Percentiles rank a stretch among this genome's conserved stretches.
These are phyloP conservation scores for Suillus lakei DNA, from an alignment of 768 basidiomycete species.

Conservation along the genomic window DNA sequence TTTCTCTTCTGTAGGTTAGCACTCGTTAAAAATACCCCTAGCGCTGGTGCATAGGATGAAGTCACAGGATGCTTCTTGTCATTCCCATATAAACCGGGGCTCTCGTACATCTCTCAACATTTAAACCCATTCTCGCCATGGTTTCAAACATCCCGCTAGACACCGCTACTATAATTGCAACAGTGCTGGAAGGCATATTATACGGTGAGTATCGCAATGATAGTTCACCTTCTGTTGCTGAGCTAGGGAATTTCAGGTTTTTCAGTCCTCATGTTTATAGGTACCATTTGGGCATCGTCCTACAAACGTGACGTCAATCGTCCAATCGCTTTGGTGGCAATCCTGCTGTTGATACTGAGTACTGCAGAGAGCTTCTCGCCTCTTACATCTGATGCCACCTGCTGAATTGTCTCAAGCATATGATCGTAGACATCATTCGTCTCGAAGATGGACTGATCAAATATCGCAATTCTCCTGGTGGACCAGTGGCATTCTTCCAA, in stretches of 20 bases:
- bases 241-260: conserved; percentile 21
- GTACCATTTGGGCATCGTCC: conserved; percentile 22
- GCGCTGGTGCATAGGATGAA: not conserved
- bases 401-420: conserved; percentile 13
- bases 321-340: conserved; percentile 20
- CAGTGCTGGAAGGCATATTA: conserved; percentile 28
- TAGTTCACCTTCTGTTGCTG: not conserved
- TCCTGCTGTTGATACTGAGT: conserved; percentile 24
- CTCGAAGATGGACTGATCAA: conserved; percentile 26
- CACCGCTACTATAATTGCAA: conserved; percentile 27
- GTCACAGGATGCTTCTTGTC: not conserved
- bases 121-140: not conserved
- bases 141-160: conserved; percentile 18
- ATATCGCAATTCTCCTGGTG: conserved; percentile 25
- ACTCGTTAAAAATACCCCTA: not conserved
- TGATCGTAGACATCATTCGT: conserved; percentile 22
- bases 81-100: not conserved
- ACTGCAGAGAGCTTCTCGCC: conserved; percentile 20
- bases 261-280: conserved; percentile 35
- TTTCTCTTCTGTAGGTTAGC: not conserved
- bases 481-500: conserved; percentile 28
- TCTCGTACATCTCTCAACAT: not conserved
- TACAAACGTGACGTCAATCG: conserved; percentile 13
- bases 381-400: not conserved
- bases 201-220: conserved; percentile 21